Evolutionary conservation across 1,284 basidiomycete genomes (phyloP), one percentile per base, ranked within the genome.

Genomic region (Somion occarium): DNA sequence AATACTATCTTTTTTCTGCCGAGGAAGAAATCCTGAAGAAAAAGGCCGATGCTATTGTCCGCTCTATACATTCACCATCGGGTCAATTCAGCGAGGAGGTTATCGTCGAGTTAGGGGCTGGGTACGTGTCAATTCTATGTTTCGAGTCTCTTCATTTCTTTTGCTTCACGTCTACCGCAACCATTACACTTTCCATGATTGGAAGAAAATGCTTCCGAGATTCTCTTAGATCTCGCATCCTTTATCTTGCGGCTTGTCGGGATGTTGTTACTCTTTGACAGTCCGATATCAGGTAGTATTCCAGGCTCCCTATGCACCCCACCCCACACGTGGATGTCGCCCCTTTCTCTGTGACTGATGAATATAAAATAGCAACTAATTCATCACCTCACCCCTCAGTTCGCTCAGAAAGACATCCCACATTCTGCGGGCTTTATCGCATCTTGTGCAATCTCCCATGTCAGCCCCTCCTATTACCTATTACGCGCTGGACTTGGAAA

Each of bases 401-500:
- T 81, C 93, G 12, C 73, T 97, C 38, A 81, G 91, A 63, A 96
- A 98, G 76, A 98, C 95, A 1, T 92, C 91, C 3, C 85, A 91
- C 65, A 78, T 99, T 49, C 76, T 99, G 26, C 75, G 75, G 18
- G 89, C 90, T 1, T 75, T 98, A 37, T 80, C 91, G 41, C 69
- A 71, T 56, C 64, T 76, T 15, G 74, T 79, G 5, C 64, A 71
- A 19, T 60, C 63, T 15, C 55, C 59, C 2, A 63, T 62, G 5
- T 48, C 65, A 1, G 54, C 66, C 15, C 72, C 82, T 1, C 80
- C 82, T 9, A 82, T 91, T 62, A 89, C 85, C 1, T 98, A 97
- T 70, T 94, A 91, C 72, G 93, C 95, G 12, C 85, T 99, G 49
- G 96, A 98, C 64, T 83, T 98, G 24, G 93, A 96, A 67, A 78